Evolutionary conservation across 2,329 filamentous ascomycete genomes (phyloP).

Genomic region (Aureobasidium sp.): DNA sequence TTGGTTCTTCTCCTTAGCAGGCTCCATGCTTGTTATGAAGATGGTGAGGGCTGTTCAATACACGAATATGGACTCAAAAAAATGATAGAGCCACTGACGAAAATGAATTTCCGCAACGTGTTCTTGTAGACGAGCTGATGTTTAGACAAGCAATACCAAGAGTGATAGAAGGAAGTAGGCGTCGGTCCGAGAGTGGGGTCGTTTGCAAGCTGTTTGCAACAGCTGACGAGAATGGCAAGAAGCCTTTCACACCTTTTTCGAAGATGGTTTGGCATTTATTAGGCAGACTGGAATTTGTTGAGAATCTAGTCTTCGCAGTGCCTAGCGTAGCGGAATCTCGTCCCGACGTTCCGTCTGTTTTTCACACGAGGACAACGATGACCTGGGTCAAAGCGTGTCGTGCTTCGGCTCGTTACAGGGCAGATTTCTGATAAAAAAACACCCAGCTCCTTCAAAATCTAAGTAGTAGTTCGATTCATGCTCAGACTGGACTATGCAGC

Average conservation of each 20-base stretch:
- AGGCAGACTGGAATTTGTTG: neutral
- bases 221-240: neutral
- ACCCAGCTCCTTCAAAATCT: neutral
- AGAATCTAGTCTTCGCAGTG: neutral
- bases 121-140: neutral
- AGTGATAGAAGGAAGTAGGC: neutral
- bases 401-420: neutral
- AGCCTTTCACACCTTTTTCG: neutral
- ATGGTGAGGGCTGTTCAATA: neutral
- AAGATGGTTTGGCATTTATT: too few species aligned
- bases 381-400: neutral
- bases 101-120: neutral
- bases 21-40: neutral
- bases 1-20: slow-evolving; percentile 13
- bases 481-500: neutral
- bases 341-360: neutral
- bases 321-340: neutral
- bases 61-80: neutral
- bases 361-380: neutral
- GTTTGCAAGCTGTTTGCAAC: neutral
- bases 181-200: slow-evolving; percentile 1
- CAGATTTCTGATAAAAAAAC: neutral
- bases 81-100: neutral
- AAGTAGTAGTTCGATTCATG: neutral
- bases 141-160: neutral